Evolutionary conservation across 768 basidiomycete genomes (phyloP).

Genomic region (Boletus vinaceobasis): DNA sequence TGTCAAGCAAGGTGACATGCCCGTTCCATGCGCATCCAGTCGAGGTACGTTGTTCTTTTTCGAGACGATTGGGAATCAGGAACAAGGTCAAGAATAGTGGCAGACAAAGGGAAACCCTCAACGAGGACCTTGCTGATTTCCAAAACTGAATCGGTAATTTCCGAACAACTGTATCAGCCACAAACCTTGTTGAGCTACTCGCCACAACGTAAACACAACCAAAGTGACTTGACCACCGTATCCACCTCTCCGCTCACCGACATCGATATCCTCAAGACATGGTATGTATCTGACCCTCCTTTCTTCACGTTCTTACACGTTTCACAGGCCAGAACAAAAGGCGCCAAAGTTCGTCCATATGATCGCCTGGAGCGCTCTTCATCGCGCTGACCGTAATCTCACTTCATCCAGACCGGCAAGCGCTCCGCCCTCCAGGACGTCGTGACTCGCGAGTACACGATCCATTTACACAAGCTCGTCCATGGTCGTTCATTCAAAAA

Average conservation of each 20-base stretch:
- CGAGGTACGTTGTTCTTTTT: neutral
- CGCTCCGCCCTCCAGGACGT: constrained; percentile 98
- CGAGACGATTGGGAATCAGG: neutral
- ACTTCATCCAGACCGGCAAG: constrained; percentile 61
- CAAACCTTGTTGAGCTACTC: constrained; percentile 47
- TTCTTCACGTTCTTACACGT: constrained; percentile 10
- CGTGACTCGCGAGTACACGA: constrained; percentile 97
- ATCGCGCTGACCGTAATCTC: constrained; percentile 2
- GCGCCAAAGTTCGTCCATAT: constrained; percentile 24
- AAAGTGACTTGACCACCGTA: constrained; percentile 16
- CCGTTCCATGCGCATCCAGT: neutral
- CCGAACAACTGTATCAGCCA: constrained; percentile 51
- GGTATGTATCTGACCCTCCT: constrained; percentile 39
- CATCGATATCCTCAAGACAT: constrained; percentile 66
- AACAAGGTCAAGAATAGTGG: neutral
- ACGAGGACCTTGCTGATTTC: neutral
- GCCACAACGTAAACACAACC: constrained; percentile 38
- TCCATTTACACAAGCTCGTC: constrained; percentile 94
- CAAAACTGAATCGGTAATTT: constrained; percentile 23
- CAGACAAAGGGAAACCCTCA: neutral
- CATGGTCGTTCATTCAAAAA: constrained; percentile 96
- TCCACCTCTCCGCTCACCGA: constrained; percentile 46
- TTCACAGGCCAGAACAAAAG: constrained; percentile 41
- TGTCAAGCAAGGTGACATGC: neutral
- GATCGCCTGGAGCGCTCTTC: constrained; percentile 22